Percentiles rank a stretch among this genome's conserved stretches.
These are phyloP conservation scores for Chaetomium sp. DNA, from an alignment of 2,329 filamentous ascomycete genomes.

Conservation along the genomic window DNA sequence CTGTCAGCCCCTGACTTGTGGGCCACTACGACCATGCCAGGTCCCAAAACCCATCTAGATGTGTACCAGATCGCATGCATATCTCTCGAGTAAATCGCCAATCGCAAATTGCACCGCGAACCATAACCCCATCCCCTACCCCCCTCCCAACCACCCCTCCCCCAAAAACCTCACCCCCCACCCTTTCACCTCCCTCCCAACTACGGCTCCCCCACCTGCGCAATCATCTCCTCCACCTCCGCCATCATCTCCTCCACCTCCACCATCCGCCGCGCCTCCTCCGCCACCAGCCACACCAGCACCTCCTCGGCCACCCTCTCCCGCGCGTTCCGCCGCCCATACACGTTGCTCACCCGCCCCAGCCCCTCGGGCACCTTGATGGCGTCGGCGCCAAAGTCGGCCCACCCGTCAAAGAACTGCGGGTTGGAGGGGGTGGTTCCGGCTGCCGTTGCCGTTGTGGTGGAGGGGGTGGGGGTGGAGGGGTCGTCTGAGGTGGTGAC, in stretches of 20 bases:
- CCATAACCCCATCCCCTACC: not conserved
- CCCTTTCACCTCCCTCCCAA: not conserved
- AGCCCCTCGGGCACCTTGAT: constrained; percentile 39
- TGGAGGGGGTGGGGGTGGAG: constrained; percentile 37
- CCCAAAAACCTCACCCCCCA: not conserved
- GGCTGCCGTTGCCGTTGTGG: constrained; percentile 37
- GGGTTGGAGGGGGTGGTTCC: not conserved
- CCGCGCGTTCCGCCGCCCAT: constrained; percentile 42
- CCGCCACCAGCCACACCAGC: constrained; percentile 41
- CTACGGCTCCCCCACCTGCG: not conserved
- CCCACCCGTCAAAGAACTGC: constrained; percentile 43
- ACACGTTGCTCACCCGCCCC: constrained; percentile 41
- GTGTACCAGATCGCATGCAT: not conserved
- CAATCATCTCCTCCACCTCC: constrained; percentile 13
- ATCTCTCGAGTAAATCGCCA: not conserved
- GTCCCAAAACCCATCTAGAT: not conserved
- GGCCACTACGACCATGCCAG: not conserved
- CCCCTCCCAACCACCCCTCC: not conserved
- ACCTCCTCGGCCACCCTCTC: constrained; percentile 46
- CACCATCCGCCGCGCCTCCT: constrained; percentile 34
- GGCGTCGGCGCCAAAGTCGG: constrained; percentile 40
- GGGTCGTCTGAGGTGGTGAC: not conserved
- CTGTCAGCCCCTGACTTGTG: not conserved
- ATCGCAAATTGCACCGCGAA: not conserved
- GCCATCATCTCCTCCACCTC: constrained; percentile 25